Conservation (phyloP, 1,139 yeast genomes). For the Insectozyma bohioensis region DNA sequence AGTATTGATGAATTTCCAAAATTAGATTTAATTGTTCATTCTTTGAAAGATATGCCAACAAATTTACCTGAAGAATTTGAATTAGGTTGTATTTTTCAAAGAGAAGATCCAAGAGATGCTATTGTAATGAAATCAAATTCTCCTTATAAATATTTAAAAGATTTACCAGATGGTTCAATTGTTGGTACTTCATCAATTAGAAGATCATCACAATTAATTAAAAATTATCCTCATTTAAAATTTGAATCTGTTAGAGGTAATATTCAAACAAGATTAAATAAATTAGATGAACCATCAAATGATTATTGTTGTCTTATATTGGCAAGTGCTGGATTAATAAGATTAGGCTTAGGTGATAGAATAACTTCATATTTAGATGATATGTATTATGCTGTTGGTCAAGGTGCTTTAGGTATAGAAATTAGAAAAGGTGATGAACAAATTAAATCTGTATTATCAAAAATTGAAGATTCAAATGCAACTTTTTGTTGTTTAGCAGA, state of each 20-base stretch:
- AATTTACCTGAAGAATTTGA: slow-evolving; percentile 85
- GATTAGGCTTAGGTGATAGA: slow-evolving; percentile 70
- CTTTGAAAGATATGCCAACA: slow-evolving; percentile 95
- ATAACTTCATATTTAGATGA: slow-evolving; percentile 71
- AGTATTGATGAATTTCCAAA: slow-evolving; percentile 62
- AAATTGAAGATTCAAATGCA: slow-evolving; percentile 66
- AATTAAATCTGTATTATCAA: slow-evolving; percentile 56
- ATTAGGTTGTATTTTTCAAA: slow-evolving; percentile 79
- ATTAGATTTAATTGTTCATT: slow-evolving; percentile 88
- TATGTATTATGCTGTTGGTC: slow-evolving; percentile 97
- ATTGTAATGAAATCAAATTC: slow-evolving; percentile 75
- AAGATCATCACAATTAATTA: slow-evolving; percentile 68
- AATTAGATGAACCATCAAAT: slow-evolving; percentile 70
- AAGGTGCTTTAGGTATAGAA: slow-evolving; percentile 94
- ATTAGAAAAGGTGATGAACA: slow-evolving; percentile 67
- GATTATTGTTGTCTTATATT: slow-evolving; percentile 75
- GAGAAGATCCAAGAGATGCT: slow-evolving; percentile 94
- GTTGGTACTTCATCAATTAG: slow-evolving; percentile 96
- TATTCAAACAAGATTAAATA: slow-evolving; percentile 74
- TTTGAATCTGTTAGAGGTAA: slow-evolving; percentile 87
- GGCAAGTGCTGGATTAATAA: slow-evolving; percentile 88
- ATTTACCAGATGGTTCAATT: slow-evolving; percentile 79
- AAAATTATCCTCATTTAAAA: slow-evolving; percentile 40
- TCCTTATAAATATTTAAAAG: slow-evolving; percentile 59
- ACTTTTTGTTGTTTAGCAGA: slow-evolving; percentile 87